A percentile compares a stretch with the other conserved stretches of the same genome.
These are phyloP conservation scores for Colletotrichum tanaceti DNA, from an alignment of 2,329 filamentous ascomycete species.

Conservation along the genomic window DNA sequence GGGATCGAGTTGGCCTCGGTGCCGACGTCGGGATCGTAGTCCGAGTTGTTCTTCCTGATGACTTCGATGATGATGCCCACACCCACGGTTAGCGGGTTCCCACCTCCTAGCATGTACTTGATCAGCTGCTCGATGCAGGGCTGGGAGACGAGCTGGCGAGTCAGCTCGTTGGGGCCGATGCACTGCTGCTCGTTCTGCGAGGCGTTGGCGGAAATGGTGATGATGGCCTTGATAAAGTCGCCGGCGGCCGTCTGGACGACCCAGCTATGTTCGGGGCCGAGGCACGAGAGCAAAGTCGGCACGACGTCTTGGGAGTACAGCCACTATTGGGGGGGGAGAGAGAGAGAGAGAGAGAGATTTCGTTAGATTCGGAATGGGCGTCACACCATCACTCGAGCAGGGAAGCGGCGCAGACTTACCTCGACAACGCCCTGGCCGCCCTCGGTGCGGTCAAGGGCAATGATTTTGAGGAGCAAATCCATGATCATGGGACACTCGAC, in stretches of 20 bases:
- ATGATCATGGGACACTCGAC: conserved; percentile 98
- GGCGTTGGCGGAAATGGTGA: conserved; percentile 97
- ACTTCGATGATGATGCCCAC: conserved; percentile 98
- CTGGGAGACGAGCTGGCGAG: conserved; percentile 90
- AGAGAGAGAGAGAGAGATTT: background rate
- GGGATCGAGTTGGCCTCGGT: conserved; percentile 82
- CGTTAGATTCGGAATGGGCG: background rate
- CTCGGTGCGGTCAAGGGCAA: conserved; percentile 92
- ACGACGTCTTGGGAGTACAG: conserved; percentile 90
- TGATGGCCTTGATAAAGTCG: conserved; percentile 98
- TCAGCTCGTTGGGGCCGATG: conserved; percentile 97
- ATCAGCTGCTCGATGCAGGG: conserved; percentile 87
- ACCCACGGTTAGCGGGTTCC: conserved; percentile 93
- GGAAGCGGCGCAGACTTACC: conserved; percentile 62
- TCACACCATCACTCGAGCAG: conserved; percentile 16
- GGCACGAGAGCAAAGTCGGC: conserved; percentile 85
- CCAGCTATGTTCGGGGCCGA: conserved; percentile 85
- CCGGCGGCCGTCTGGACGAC: conserved; percentile 96
- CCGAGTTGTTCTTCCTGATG: conserved; percentile 98
- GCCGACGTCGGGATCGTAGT: conserved; percentile 94
- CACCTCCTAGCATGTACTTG: conserved; percentile 89
- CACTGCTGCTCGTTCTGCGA: conserved; percentile 99
- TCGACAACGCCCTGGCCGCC: conserved; percentile 93
- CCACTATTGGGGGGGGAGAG: conserved; percentile 75
- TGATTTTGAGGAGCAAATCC: conserved; percentile 96